phyloP scores from a whole-genome alignment of 2,329 filamentous ascomycete species.

The Alternaria triticimaculans region DNA sequence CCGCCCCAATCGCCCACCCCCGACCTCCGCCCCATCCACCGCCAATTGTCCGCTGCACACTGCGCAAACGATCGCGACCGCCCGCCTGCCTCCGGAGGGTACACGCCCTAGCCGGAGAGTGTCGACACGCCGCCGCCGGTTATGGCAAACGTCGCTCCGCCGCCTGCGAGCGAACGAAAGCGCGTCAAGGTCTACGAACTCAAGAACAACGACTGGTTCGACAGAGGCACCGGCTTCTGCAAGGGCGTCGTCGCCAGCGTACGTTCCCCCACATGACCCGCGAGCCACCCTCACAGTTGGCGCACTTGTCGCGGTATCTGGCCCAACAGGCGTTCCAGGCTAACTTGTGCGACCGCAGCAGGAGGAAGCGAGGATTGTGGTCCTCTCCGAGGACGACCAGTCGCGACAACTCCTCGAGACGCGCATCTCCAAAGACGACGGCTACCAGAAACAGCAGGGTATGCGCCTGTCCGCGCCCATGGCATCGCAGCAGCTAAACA shows the following conservation, averaged over 20 bases:
- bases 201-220: slow-evolving; percentile 98
- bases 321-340: slow-evolving; percentile 28
- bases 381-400: slow-evolving; percentile 92
- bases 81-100: slow-evolving; percentile 37
- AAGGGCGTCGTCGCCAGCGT: slow-evolving; percentile 77
- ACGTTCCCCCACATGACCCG: slow-evolving; percentile 49
- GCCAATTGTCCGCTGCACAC: slow-evolving; percentile 15
- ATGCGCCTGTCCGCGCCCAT: slow-evolving; percentile 39
- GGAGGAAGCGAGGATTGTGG: slow-evolving; percentile 86
- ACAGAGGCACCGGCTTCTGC: slow-evolving; percentile 95
- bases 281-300: slow-evolving; percentile 2
- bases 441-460: slow-evolving; percentile 98
- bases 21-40: slow-evolving; percentile 22
- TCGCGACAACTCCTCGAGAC: slow-evolving; percentile 85
- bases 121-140: slow-evolving; percentile 8
- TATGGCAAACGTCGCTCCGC: slow-evolving; percentile 38
- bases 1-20: slow-evolving; percentile 17
- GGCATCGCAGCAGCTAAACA: slow-evolving; percentile 23
- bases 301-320: slow-evolving; percentile 20
- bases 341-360: slow-evolving; percentile 61
- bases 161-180: slow-evolving; percentile 59
- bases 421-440: slow-evolving; percentile 89
- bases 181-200: slow-evolving; percentile 99
- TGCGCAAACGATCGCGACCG: slow-evolving; percentile 35
- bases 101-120: slow-evolving; percentile 38